Conservation (phyloP, 2,329 filamentous ascomycete species). For the Aureobasidium sp. region DNA sequence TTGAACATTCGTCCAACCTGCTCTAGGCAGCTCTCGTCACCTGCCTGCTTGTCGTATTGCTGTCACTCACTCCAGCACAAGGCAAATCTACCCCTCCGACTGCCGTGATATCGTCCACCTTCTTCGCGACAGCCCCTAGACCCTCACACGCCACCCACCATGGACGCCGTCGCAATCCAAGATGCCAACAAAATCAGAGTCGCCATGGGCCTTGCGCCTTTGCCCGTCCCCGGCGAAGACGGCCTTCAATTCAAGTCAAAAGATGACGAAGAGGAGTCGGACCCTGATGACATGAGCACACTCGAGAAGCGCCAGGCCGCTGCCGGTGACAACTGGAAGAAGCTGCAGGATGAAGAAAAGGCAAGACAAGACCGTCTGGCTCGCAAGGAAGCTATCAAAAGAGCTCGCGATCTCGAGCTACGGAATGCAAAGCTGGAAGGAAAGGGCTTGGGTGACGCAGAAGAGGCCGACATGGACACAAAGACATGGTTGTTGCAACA, state of each 20-base stretch:
- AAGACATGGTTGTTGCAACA: constrained; percentile 80
- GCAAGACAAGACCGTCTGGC: constrained; percentile 74
- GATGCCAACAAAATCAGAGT: constrained; percentile 89
- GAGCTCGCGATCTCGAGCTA: constrained; percentile 76
- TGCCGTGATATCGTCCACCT: background rate
- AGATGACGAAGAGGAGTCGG: constrained; percentile 45
- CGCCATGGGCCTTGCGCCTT: constrained; percentile 81
- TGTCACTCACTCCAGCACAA: background rate
- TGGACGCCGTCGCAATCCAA: constrained; percentile 62
- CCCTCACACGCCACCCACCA: constrained; percentile 24
- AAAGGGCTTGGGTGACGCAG: constrained; percentile 71
- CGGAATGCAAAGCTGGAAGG: constrained; percentile 71
- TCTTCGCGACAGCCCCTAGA: background rate
- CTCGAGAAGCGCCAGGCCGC: constrained; percentile 72
- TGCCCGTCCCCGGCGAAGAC: constrained; percentile 68
- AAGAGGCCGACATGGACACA: constrained; percentile 63
- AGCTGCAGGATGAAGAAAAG: constrained; percentile 58
- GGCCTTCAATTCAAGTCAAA: constrained; percentile 48
- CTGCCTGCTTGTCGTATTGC: background rate
- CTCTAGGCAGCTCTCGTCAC: background rate
- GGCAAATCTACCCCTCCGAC: background rate
- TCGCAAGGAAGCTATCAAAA: constrained; percentile 75
- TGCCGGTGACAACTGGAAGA: constrained; percentile 68
- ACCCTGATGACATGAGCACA: constrained; percentile 71
- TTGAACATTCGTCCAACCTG: background rate